These are phyloP conservation scores for Aulographum hederae DNA, from an alignment of 2,329 filamentous ascomycete genomes.

Conservation along the genomic window DNA sequence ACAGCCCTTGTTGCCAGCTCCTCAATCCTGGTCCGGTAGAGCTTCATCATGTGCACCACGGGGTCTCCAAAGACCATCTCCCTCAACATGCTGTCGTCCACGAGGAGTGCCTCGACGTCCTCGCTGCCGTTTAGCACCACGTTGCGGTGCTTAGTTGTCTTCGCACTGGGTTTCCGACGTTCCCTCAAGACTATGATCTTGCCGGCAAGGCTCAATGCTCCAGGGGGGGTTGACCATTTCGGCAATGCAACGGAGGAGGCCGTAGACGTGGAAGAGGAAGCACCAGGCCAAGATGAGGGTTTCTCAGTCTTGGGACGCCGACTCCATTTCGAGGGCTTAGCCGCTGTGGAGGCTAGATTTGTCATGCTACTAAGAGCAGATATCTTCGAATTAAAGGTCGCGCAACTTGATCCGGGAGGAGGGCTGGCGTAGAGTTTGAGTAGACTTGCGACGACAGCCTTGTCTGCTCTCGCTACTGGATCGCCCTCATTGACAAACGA, in stretches of 20 bases:
- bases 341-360: neutral
- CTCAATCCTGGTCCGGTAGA: conserved; percentile 59
- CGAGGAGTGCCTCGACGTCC: conserved; percentile 40
- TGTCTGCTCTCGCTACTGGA: conserved; percentile 60
- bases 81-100: conserved; percentile 49
- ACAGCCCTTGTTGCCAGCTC: conserved; percentile 51
- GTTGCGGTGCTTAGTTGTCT: conserved; percentile 12
- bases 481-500: conserved; percentile 77
- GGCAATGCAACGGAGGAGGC: conserved; percentile 14
- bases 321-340: neutral
- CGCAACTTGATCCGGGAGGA: no score
- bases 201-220: conserved; percentile 52
- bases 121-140: conserved; percentile 21
- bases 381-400: neutral
- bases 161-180: neutral
- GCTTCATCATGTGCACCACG: conserved; percentile 58
- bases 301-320: neutral
- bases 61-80: conserved; percentile 67
- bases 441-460: conserved; percentile 53
- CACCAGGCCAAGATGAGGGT: neutral
- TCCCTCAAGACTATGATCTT: conserved; percentile 45
- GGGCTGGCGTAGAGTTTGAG: conserved; percentile 45
- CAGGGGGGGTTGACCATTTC: conserved; percentile 46
- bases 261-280: no score
- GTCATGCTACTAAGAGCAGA: neutral